Evolutionary conservation across 495 filamentous ascomycete genomes (phyloP).

Genomic region (Daldinia caldariorum): DNA sequence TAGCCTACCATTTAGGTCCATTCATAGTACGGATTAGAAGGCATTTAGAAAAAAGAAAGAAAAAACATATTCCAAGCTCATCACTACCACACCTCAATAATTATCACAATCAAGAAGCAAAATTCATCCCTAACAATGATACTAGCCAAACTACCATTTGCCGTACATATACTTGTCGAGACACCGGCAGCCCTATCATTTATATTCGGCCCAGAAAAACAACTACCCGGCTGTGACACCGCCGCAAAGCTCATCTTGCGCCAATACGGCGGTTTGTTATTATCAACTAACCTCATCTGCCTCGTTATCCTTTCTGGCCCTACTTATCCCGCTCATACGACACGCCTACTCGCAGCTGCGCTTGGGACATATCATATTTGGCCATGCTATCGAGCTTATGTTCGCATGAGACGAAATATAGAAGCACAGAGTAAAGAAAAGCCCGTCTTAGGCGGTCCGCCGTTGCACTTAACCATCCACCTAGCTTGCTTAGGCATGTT

Average conservation of each 20-base stretch:
- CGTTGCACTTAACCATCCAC: conserved; percentile 29
- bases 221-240: conserved; percentile 45
- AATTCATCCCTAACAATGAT: conserved; percentile 13
- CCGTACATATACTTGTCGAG: conserved; percentile 41
- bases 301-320: conserved; percentile 38
- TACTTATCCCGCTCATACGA: conserved; percentile 25
- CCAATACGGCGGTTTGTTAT: conserved; percentile 53
- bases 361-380: conserved; percentile 55
- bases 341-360: conserved; percentile 39
- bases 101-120: neutral
- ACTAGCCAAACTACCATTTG: conserved; percentile 41
- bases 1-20: too few species aligned
- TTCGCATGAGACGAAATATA: conserved; percentile 21
- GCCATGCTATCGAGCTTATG: conserved; percentile 51
- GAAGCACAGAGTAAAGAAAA: neutral
- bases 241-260: conserved; percentile 51
- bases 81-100: neutral
- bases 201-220: conserved; percentile 43
- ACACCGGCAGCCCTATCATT: conserved; percentile 46
- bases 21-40: too few species aligned
- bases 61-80: too few species aligned
- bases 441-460: conserved; percentile 27
- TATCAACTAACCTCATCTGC: conserved; percentile 49
- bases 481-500: conserved; percentile 28
- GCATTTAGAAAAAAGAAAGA: too few species aligned